phyloP scores from a whole-genome alignment of 345 rosid species.

The Psidium guajava region DNA sequence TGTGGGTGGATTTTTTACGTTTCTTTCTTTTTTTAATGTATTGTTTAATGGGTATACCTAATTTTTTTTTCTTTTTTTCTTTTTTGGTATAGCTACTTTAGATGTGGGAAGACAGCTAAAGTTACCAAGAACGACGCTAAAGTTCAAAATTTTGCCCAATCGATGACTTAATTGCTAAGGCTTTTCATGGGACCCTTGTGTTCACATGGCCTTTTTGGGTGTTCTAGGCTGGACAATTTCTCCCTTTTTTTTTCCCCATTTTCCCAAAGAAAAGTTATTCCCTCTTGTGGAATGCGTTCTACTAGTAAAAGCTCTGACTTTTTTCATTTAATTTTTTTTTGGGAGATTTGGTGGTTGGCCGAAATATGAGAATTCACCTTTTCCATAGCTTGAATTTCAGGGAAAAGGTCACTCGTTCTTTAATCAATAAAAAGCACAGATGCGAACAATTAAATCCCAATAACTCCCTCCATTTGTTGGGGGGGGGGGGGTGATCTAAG shows the following conservation, averaged over 20 bases:
- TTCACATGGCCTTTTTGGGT: conserved; percentile 5
- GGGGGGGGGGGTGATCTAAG: not conserved
- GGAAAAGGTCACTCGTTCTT: not conserved
- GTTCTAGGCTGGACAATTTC: conserved; percentile 16
- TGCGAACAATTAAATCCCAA: not conserved
- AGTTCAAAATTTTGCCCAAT: not conserved
- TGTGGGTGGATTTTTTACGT: not conserved
- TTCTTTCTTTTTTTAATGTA: not conserved
- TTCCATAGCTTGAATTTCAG: not conserved
- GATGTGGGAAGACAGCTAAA: not conserved
- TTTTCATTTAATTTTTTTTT: not conserved
- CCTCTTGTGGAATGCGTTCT: not conserved
- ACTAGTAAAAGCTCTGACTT: not conserved
- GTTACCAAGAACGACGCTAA: not conserved
- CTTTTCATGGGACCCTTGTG: not conserved
- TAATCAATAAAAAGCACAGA: not conserved
- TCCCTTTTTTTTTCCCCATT: not conserved
- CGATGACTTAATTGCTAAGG: not conserved
- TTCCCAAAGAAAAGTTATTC: not conserved
- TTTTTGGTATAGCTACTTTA: not conserved
- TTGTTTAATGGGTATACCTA: not conserved
- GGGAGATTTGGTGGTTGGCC: not conserved
- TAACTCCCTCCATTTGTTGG: not conserved
- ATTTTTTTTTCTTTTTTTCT: not conserved
- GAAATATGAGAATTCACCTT: not conserved